These are phyloP conservation scores for Rubia occidens DNA, from an alignment of 305 asterid genomes.

Conservation along the genomic window DNA sequence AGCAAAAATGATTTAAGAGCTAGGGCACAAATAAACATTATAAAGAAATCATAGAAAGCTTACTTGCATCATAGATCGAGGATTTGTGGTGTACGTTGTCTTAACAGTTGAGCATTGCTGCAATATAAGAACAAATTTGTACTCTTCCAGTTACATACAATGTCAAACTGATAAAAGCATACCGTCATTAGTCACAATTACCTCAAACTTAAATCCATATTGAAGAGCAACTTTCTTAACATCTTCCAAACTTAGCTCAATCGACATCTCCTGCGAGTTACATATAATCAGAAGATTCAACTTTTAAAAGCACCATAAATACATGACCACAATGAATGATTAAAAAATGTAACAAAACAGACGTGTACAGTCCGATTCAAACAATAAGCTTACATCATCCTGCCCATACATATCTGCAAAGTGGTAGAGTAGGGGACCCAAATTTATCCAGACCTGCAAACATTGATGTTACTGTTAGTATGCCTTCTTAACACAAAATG, in stretches of 20 bases:
- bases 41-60: conserved; percentile 9
- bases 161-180: background rate
- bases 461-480: conserved; percentile 20
- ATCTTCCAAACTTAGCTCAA: conserved; percentile 92
- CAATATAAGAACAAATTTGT: background rate
- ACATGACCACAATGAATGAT: background rate
- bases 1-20: conserved; percentile 3
- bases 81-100: conserved; percentile 86
- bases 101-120: conserved; percentile 76
- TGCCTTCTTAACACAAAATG: background rate
- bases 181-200: conserved; percentile 19
- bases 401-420: conserved; percentile 73
- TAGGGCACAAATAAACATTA: background rate
- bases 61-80: conserved; percentile 95
- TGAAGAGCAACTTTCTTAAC: conserved; percentile 72
- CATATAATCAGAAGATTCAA: conserved; percentile 7
- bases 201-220: conserved; percentile 81
- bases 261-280: conserved; percentile 72
- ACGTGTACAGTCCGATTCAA: conserved; percentile 8
- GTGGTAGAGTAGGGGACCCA: conserved; percentile 93
- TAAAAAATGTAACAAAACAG: background rate
- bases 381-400: conserved; percentile 57
- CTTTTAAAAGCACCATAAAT: conserved; percentile 6
- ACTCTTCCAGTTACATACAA: background rate
- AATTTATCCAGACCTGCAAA: conserved; percentile 86